Evolutionary conservation across 2,329 filamentous ascomycete genomes (phyloP).

Genomic region (Colletotrichum lupini): DNA sequence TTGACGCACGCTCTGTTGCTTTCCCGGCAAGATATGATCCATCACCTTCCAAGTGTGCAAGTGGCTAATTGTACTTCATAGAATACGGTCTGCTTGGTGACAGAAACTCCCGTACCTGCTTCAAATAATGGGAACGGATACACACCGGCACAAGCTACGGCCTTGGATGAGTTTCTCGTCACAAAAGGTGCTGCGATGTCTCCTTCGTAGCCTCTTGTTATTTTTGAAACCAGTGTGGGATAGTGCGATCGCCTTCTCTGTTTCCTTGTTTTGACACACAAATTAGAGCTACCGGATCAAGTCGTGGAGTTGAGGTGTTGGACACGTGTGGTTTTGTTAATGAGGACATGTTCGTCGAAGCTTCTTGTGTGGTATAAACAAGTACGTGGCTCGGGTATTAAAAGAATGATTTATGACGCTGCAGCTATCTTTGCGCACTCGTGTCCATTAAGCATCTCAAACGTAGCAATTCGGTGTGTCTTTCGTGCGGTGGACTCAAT

Average conservation of each 20-base stretch:
- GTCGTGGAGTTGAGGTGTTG: neutral
- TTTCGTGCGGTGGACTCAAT: neutral
- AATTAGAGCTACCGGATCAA: neutral
- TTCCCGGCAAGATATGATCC: neutral
- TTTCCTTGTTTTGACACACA: neutral
- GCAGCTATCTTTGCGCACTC: neutral
- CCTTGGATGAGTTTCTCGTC: constrained; percentile 27
- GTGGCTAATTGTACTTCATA: neutral
- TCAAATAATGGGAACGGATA: constrained; percentile 20
- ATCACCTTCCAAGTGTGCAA: neutral
- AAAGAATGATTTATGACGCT: neutral
- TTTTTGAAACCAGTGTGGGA: neutral
- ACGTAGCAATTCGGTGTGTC: neutral
- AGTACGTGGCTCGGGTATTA: neutral
- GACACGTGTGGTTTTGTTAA: neutral
- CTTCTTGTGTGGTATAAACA: neutral
- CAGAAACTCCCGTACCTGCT: constrained; percentile 2
- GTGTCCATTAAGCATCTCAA: too few species aligned
- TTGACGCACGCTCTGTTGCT: neutral
- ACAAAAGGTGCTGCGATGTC: constrained; percentile 29
- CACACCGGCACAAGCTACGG: neutral
- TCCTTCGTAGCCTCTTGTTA: neutral
- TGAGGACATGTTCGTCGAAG: neutral
- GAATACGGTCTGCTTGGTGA: constrained; percentile 27
- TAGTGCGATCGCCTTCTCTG: neutral